Conservation (phyloP, 2,329 filamentous ascomycete genomes). For the Onygenales sp. region DNA sequence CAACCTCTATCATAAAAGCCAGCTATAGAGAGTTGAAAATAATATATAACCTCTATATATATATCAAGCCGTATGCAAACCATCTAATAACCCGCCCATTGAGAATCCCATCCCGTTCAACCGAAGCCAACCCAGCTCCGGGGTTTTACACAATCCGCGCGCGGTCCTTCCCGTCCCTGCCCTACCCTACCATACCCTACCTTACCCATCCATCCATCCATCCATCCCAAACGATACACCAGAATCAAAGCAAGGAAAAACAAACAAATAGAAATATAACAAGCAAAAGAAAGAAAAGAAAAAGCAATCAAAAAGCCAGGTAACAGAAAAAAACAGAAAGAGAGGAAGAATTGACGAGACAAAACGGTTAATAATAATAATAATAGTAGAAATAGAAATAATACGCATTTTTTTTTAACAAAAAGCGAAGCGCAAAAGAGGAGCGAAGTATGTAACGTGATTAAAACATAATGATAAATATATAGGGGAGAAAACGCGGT, state of each 20-base stretch:
- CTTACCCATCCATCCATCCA: too few relatives aligned
- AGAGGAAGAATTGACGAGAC: neutral
- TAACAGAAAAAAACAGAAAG: too few relatives aligned
- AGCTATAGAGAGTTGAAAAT: neutral
- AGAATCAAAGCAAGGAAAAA: neutral
- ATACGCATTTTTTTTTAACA: neutral
- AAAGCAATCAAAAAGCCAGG: neutral
- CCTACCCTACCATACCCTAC: too few relatives aligned
- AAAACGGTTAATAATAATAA: neutral
- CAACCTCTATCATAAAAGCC: neutral
- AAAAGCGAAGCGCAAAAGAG: neutral
- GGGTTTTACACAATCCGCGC: too few relatives aligned
- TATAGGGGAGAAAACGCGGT: neutral
- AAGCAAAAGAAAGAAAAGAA: neutral
- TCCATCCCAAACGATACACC: too few relatives aligned
- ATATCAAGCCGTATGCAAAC: too few relatives aligned
- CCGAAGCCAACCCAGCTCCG: too few relatives aligned
- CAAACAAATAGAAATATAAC: neutral
- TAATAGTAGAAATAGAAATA: neutral
- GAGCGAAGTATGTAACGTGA: neutral
- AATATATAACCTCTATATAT: too few relatives aligned
- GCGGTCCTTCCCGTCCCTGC: too few relatives aligned
- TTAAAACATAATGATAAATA: neutral
- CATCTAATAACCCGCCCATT: too few relatives aligned
- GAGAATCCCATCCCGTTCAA: too few relatives aligned